phyloP scores from a whole-genome alignment of 176 grass and related monocot species.

The Carex cristatella region DNA sequence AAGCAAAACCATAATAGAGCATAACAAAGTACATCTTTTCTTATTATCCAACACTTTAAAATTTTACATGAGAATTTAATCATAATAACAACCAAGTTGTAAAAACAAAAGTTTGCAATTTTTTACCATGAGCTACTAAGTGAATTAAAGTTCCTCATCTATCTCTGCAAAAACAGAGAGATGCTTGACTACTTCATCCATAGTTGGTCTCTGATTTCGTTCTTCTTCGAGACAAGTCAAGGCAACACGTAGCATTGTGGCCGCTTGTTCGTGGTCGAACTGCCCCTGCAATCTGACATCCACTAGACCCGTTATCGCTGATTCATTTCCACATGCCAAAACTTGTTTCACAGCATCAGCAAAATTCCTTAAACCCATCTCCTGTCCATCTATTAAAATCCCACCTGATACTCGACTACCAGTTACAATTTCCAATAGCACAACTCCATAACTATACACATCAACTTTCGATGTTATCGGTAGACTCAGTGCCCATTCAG shows the following conservation, averaged over 20 bases:
- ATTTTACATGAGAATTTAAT: too few relatives aligned
- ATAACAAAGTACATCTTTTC: too few relatives aligned
- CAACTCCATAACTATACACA: constrained; percentile 52
- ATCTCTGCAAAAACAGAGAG: constrained; percentile 36
- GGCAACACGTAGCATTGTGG: constrained; percentile 29
- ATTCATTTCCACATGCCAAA: constrained; percentile 22
- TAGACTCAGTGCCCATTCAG: constrained; percentile 64
- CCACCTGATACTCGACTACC: constrained; percentile 42
- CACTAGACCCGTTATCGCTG: constrained; percentile 29
- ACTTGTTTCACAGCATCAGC: constrained; percentile 29
- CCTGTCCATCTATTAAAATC: constrained; percentile 26
- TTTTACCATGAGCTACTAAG: background rate
- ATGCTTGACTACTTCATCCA: constrained; percentile 41
- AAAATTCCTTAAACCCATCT: constrained; percentile 23
- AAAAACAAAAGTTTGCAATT: background rate
- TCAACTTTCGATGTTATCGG: constrained; percentile 60
- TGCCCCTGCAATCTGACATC: constrained; percentile 39
- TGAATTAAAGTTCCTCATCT: constrained; percentile 3
- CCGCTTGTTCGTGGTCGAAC: constrained; percentile 37
- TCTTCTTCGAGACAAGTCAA: constrained; percentile 45
- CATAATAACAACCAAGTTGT: background rate
- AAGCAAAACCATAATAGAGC: too few relatives aligned
- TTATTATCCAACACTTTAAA: too few relatives aligned
- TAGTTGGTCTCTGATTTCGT: constrained; percentile 44
- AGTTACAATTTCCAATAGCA: constrained; percentile 52